Conservation (phyloP, 805 yeast species). For the Diddensiella santjacobensis region DNA sequence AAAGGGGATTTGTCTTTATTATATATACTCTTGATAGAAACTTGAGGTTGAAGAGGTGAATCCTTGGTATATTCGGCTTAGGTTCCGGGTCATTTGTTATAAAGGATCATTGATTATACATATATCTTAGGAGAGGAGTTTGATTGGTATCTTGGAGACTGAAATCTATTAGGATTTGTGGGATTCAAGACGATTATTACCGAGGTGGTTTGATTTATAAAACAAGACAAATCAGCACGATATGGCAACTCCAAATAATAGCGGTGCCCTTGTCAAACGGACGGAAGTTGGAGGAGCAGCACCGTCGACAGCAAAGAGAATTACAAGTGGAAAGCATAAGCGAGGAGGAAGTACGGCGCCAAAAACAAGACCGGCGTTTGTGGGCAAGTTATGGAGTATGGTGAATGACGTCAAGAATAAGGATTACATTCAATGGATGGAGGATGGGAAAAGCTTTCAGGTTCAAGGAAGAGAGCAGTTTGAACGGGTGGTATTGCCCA, state of each 20-base stretch:
- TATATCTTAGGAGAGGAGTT: no score
- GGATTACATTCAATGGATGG: slow-evolving; percentile 75
- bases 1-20: no score
- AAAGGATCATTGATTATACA: no score
- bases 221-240: no score
- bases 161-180: no score
- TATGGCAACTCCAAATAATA: slow-evolving; percentile 2
- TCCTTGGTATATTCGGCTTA: no score
- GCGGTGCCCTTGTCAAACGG: slow-evolving; percentile 1
- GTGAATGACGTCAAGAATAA: slow-evolving; percentile 74
- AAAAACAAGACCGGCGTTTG: slow-evolving; percentile 72
- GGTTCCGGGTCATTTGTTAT: no score
- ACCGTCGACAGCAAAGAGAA: neutral
- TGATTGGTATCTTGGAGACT: no score
- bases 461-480: slow-evolving; percentile 80
- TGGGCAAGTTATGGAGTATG: slow-evolving; percentile 92
- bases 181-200: no score
- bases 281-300: slow-evolving; percentile 3
- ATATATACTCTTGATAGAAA: no score
- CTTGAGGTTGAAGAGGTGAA: no score
- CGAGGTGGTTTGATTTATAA: no score
- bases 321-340: slow-evolving; percentile 12
- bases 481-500: slow-evolving; percentile 79
- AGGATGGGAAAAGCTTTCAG: slow-evolving; percentile 80
- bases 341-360: slow-evolving; percentile 20